phyloP scores from a whole-genome alignment of 257 asterid genomes.

The Thymus quinquecostatus region DNA sequence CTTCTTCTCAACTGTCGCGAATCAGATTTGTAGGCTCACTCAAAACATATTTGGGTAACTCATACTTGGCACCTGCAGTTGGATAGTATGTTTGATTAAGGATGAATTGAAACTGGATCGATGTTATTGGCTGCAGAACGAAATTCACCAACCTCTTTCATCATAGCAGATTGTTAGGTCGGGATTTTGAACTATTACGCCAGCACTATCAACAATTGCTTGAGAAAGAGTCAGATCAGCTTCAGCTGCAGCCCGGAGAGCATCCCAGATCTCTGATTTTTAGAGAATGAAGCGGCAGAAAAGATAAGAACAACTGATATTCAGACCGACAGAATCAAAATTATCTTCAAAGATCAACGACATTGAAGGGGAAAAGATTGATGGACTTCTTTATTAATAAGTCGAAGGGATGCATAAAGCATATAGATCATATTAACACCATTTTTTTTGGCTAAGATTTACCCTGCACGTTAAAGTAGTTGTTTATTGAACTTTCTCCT shows the following conservation, averaged over 20 bases:
- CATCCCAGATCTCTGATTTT: slow-evolving; percentile 91
- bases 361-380: background rate
- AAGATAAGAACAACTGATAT: background rate
- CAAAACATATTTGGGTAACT: slow-evolving; percentile 84
- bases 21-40: slow-evolving; percentile 89
- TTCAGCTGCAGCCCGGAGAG: slow-evolving; percentile 89
- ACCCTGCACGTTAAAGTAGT: background rate
- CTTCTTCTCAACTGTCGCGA: slow-evolving; percentile 46
- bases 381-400: background rate
- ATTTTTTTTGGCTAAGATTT: background rate
- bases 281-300: background rate
- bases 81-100: slow-evolving; percentile 20
- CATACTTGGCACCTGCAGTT: slow-evolving; percentile 83
- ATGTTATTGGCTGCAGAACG: background rate
- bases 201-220: slow-evolving; percentile 86
- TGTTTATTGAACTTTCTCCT: background rate
- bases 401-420: background rate
- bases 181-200: slow-evolving; percentile 70
- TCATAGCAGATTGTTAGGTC: slow-evolving; percentile 88
- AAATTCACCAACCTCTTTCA: slow-evolving; percentile 61
- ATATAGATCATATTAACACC: background rate
- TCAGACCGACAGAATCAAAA: background rate
- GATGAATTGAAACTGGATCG: background rate
- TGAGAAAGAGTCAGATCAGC: slow-evolving; percentile 75
- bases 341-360: background rate